Conservation (phyloP, 2,329 filamentous ascomycete genomes). For the Emergomyces orientalis region DNA sequence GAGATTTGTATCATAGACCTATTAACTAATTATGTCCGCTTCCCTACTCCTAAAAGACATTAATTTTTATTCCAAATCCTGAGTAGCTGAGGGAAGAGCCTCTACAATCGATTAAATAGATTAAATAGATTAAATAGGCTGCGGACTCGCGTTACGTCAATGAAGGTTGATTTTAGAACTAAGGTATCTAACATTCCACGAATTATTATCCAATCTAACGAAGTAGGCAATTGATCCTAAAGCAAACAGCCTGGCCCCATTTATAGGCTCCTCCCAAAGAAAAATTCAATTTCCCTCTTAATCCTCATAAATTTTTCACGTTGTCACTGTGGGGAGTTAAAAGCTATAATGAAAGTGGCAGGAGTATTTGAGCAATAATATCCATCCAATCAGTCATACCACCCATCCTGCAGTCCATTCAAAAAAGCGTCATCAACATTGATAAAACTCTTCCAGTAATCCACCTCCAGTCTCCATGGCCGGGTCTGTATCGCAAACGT, state of each 20-base stretch:
- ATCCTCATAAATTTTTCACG: not conserved
- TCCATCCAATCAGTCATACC: slow-evolving; percentile 10
- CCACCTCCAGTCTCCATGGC: slow-evolving; percentile 43
- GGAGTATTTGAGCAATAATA: not conserved
- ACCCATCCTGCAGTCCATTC: slow-evolving; percentile 30
- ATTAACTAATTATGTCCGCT: not conserved
- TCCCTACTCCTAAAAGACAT: not conserved
- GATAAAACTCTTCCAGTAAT: slow-evolving; percentile 45
- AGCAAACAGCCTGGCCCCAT: not conserved
- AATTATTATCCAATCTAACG: not conserved
- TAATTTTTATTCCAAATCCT: not conserved
- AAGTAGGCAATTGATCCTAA: not conserved
- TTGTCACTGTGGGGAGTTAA: not conserved
- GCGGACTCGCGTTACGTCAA: too few relatives aligned
- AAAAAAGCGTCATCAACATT: slow-evolving; percentile 40
- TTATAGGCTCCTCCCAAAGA: not conserved
- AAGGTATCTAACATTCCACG: not conserved
- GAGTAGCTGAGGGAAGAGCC: not conserved
- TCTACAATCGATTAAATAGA: not conserved
- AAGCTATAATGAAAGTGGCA: not conserved
- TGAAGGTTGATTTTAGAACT: too few relatives aligned
- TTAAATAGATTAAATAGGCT: too few relatives aligned
- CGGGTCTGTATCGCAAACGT: slow-evolving; percentile 41
- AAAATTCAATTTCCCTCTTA: not conserved
- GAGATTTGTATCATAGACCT: not conserved